Evolutionary conservation across 176 grass and related monocot genomes (phyloP), one percentile per base, ranked within the genome.

Genomic region (Carex cristatella): DNA sequence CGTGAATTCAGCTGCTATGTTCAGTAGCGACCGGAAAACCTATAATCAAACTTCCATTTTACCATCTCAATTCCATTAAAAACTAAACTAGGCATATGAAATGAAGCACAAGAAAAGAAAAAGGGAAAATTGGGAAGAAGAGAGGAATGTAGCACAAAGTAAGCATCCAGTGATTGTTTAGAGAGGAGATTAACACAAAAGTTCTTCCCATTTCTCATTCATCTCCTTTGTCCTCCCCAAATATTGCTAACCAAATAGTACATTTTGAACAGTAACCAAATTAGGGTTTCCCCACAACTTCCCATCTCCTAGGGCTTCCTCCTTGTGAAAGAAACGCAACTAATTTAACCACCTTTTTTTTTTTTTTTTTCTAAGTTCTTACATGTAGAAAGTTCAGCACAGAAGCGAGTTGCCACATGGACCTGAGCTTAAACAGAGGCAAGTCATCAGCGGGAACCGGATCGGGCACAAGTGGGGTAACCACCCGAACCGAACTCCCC

Each of bases 341-440:
- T 32, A n/a, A 67, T 38, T 55, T 11, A 85, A 42, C 70, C 30
- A 80, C 28, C 15, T 5, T 61, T 61, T 7, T 4, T 19, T 10
- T 30, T 10, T 4, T 19, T 10, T 28, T 48, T 49, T 49, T 49
- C 48, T 4, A 74, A 76, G 69, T 83, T 23, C 90, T 86, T 87
- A 98, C 95, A 81, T 98, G 76, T 84, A 98, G 72, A 80, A 98
- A 98, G 88, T 94, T 92, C 86, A 98, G 91, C 46, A 95, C 86
- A 82, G 88, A 93, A 60, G 95, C 92, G 83, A 95, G 89, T 83
- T 98, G 91, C 95, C 95, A 98, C 93, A 98, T 98, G 86, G 91
- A 69, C 63, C 95, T 86, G 54, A 98, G 90, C 85, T 86, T 80
- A 87, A 89, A 93, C 12, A 86, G 88, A 58, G 91, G 92, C 14